Percentiles rank a stretch among this genome's conserved stretches.
These are phyloP conservation scores for Epichloe bromicola DNA, from an alignment of 2,329 filamentous ascomycete genomes.

Conservation along the genomic window DNA sequence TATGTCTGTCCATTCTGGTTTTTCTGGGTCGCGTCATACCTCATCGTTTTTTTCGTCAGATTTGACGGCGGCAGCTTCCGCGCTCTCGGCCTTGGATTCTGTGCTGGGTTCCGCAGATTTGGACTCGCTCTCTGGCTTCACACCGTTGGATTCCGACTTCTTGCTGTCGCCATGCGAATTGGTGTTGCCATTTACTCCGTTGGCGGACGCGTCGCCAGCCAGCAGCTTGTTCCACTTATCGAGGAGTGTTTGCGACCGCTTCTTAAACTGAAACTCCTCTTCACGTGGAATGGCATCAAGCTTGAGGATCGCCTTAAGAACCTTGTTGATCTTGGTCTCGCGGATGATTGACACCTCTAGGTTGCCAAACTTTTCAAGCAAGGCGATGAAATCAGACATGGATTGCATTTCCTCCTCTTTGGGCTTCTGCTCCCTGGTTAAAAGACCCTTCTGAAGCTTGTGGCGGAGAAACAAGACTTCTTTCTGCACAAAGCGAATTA, in stretches of 20 bases:
- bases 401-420: constrained; percentile 71
- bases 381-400: constrained; percentile 65
- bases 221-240: constrained; percentile 81
- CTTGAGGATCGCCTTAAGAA: constrained; percentile 88
- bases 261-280: constrained; percentile 79
- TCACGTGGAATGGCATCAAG: constrained; percentile 75
- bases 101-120: constrained; percentile 5
- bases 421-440: constrained; percentile 73
- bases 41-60: constrained; percentile 17
- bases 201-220: constrained; percentile 39
- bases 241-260: constrained; percentile 66
- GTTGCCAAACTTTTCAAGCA: constrained; percentile 67
- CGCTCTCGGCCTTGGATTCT: constrained; percentile 9
- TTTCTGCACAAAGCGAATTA: constrained; percentile 29
- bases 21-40: constrained; percentile 10
- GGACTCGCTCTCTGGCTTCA: constrained; percentile 19
- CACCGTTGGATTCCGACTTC: constrained; percentile 23
- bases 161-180: constrained; percentile 6
- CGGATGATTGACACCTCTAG: constrained; percentile 84
- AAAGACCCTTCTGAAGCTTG: constrained; percentile 85
- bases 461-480: constrained; percentile 89
- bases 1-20: not conserved
- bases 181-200: constrained; percentile 34
- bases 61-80: constrained; percentile 2
- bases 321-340: constrained; percentile 95